Base-by-base conservation (phyloP, 768 basidiomycete genomes). In the Phallus indusiatus region DNA sequence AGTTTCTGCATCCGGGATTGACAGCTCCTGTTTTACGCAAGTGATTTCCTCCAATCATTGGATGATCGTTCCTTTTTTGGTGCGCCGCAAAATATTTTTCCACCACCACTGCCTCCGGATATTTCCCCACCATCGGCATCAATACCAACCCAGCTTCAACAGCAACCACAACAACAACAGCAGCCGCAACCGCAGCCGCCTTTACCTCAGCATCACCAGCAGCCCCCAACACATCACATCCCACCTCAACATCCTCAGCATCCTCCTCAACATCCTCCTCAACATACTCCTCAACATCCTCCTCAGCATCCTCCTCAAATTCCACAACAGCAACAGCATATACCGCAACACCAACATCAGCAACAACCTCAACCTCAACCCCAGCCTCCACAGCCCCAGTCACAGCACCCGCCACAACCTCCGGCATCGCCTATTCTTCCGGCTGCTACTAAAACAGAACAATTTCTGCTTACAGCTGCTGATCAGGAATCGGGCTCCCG, bases 401-500 rank as follows among this genome's bases (percentile, higher is more conserved):
- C 51, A 1, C 61, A 64, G 14, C 62, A 60, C 20, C 8, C 67
- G 1, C 71, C 75, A 37, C 75, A 77, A 47, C 72, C 77, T 35
- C 70, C 76, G 1, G 72, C 75, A 0, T 76, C 81, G 4, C 67
- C 73, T 16, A 79, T 89, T 3, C 77, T 91, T 1, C 86, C 86
- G 0, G 80, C 86, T 0, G 83, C 86, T 14, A 88, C 81, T 0
- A 88, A 86, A 67, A 88, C 91, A 0, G 95, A 98, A 69, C 81
- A 79, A 53, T 98, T 94, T 73, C 76, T 96, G 61, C 76, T 97
- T 21, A 94, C 91, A 0, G 94, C 95, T 3, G 95, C 95, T 0
- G 95, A 97, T 70, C 94, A 96, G 67, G 90, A 88, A 56, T 82
- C 88, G 1, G 94, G 94, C 0, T 88, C 92, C 21, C 78, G 95